These are phyloP conservation scores for Plasmodium sp. DNA, from an alignment of 169 alveolate genomes.

Conservation along the genomic window DNA sequence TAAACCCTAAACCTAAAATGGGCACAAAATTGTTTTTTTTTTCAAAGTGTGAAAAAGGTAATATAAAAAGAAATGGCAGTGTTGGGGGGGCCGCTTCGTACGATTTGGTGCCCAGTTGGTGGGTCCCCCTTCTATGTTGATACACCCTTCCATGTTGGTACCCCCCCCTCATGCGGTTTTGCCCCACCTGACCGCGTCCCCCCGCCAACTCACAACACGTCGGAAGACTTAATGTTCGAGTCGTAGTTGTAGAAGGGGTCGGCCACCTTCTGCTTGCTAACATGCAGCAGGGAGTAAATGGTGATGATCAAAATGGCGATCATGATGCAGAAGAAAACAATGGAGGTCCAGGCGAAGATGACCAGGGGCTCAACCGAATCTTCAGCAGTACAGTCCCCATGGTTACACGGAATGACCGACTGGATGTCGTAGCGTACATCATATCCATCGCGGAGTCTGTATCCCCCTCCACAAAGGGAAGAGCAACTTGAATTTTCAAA, in stretches of 20 bases:
- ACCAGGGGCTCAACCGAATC: constrained; percentile 36
- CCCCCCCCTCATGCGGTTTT: background rate
- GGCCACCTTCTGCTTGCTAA: background rate
- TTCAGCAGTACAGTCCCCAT: constrained; percentile 46
- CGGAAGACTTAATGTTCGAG: background rate
- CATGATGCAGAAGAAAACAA: constrained; percentile 54
- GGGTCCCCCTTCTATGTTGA: background rate
- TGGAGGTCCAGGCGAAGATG: constrained; percentile 39
- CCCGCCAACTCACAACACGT: background rate
- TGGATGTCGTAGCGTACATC: constrained; percentile 3
- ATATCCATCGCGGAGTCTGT: constrained; percentile 23
- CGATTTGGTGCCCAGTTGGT: background rate
- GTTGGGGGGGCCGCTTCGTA: background rate
- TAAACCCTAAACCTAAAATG: background rate
- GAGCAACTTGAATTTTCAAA: constrained; percentile 46
- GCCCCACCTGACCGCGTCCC: background rate
- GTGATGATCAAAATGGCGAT: constrained; percentile 9
- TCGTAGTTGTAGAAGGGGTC: constrained; percentile 46
- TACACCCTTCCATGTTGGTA: background rate
- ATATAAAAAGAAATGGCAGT: background rate
- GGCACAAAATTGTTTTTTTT: background rate
- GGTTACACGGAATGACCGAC: constrained; percentile 37
- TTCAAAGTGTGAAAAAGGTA: background rate
- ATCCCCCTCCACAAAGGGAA: constrained; percentile 42
- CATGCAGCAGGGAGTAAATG: background rate